phyloP scores from a whole-genome alignment of 345 rosid species.

The Melaleuca quinquenervia region DNA sequence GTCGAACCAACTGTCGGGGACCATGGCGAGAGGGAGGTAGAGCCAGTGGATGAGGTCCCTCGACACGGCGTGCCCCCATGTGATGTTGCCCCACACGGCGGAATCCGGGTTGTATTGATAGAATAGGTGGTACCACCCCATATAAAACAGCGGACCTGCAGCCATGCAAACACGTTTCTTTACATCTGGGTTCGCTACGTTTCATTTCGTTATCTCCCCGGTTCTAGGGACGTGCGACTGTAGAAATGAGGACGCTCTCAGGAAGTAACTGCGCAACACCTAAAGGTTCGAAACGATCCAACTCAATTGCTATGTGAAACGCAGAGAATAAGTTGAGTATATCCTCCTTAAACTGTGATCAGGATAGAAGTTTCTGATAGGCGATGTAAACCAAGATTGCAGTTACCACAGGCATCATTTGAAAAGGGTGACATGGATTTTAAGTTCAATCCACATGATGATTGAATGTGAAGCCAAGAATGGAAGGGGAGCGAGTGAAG shows the following conservation, averaged over 20 bases:
- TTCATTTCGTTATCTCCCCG: background rate
- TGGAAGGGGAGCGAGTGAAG: background rate
- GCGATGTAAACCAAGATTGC: background rate
- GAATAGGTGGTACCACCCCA: slow-evolving; percentile 92
- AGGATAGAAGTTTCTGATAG: background rate
- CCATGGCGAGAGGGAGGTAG: slow-evolving; percentile 69
- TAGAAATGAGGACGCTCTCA: background rate
- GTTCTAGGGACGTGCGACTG: background rate
- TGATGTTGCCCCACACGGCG: slow-evolving; percentile 90
- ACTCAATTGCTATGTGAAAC: background rate
- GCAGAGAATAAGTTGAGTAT: too few species aligned
- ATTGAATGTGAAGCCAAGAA: background rate
- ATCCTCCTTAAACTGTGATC: background rate
- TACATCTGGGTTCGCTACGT: background rate
- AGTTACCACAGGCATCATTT: background rate
- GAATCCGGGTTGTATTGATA: slow-evolving; percentile 90
- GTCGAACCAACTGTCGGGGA: slow-evolving; percentile 72
- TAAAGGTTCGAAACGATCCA: background rate
- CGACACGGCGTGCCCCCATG: slow-evolving; percentile 95
- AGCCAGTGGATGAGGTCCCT: slow-evolving; percentile 87
- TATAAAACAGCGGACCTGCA: slow-evolving; percentile 65
- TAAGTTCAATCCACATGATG: background rate
- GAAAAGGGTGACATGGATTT: background rate
- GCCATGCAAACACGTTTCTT: background rate
- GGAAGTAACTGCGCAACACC: background rate